phyloP scores from a whole-genome alignment of 2,329 filamentous ascomycete genomes.

The Botrytis porri region DNA sequence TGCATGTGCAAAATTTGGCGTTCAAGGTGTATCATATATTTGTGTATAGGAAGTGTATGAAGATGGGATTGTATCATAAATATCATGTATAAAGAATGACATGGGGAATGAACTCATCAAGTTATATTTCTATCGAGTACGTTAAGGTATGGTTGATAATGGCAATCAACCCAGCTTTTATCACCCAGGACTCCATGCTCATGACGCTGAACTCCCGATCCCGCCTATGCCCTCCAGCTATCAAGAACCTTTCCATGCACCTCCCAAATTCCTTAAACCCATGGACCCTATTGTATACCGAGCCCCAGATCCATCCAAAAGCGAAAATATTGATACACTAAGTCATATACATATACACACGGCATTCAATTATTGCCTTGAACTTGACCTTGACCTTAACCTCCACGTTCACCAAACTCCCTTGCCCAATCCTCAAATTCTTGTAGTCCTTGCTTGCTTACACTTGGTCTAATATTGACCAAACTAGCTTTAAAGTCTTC shows the following conservation, averaged over 20 bases:
- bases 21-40: constrained; percentile 4
- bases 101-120: background rate
- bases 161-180: background rate
- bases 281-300: background rate
- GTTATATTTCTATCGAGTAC: background rate
- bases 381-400: constrained; percentile 59
- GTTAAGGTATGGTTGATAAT: background rate
- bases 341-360: constrained; percentile 5
- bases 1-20: constrained; percentile 17
- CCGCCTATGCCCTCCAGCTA: background rate
- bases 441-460: constrained; percentile 78
- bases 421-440: constrained; percentile 92
- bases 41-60: constrained; percentile 8
- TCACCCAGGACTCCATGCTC: background rate
- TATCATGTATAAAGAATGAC: background rate
- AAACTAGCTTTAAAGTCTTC: constrained; percentile 83
- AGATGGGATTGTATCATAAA: constrained; percentile 16
- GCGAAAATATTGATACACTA: constrained; percentile 11
- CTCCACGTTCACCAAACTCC: constrained; percentile 89
- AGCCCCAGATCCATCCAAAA: constrained; percentile 1
- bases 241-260: background rate
- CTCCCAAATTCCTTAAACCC: background rate
- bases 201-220: background rate
- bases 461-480: constrained; percentile 81
- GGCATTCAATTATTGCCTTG: background rate